Base-by-base conservation (phyloP, 352 stramenopile genomes). In the Achlya hypogyna region DNA sequence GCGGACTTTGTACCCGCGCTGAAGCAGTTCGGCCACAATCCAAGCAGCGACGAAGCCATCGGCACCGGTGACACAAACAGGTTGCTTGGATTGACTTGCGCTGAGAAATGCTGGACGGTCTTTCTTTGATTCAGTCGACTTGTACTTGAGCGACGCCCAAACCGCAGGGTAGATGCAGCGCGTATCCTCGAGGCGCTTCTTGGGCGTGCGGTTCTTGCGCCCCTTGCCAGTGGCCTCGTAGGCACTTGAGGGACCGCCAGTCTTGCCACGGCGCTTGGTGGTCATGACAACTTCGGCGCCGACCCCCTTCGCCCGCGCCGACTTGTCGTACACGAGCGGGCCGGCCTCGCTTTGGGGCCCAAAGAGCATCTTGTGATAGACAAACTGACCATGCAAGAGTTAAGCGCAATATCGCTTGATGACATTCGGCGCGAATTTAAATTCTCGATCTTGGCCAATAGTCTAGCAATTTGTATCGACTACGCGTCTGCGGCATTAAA, bases 121-220 rank as follows among this genome's bases (percentile, higher is more conserved):
- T 62, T 88, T 85, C 71, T 91, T 93, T 45, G 38, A 47, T 12
- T 67, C 60, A 20, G 51, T 34, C 14, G 51, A 25, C 34, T 82
- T 81, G 70, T 90, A 95, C 34, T 81, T 73, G 53, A 95, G 72
- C 52, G 75, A 58, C 65, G 91, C 89, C 86, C 86, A 95, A 38
- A 95, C 86, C n/a, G 64, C 74, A 22, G 76, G 72, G 63, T 95
- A 95, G 79, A 95, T 88, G 65, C 74, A 79, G 23, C 38, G 23
- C 42, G 42, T 25, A 32, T 67, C 60, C 12, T 45, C 60, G 31
- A 58, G 22, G 31, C 38, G 25, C 25, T 47, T 67, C 27, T 53
- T 53, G 23, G 60, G 42, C 31, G 25, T 27, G 31, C 60, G 60
- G 2, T 12, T 56, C 49, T 56, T 56, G 25, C 49, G 25, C 2